Base-by-base conservation (phyloP, 805 yeast species). In the Cyberlindnera xishuangbannaensis region DNA sequence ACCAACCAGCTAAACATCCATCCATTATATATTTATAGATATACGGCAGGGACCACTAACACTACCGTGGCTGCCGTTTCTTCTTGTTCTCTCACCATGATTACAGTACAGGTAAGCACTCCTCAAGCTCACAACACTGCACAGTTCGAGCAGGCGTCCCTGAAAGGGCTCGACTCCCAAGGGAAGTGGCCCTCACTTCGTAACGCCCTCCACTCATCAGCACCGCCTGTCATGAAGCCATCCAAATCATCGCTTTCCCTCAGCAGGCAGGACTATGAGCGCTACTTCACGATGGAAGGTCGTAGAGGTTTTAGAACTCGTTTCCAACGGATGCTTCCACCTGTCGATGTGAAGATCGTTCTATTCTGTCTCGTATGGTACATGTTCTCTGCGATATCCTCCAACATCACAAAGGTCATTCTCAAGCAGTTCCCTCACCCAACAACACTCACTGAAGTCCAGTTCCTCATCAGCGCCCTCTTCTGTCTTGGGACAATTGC, bases 391-490 rank as follows among this genome's bases (percentile, higher is more conserved):
- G 88, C 94, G 8, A 58, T 88, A 7, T 82, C 95, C 3, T 81
- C 80, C 45, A 86, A 85, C 51, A 67, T 90, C 22, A 78, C 94
- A 22, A 90, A 90, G 56, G 64, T 78, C 29, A 85, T 90, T 30
- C 62, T 90, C 39, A 72, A 65, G 43, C 62, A 65, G 30, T 87
- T 80, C 58, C 71, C 71, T 28, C 83, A 77, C 55, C 96, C 98
- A 1, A 76, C 87, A n/a, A 80, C 95, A 1, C 69, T 92, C 37
- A 86, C 97, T 1, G 87, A 88, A 65, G 61, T 81, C 34, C 97
- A 92, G 62, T 90, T 90, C 51, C 49, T 81, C 19, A 64, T 85
- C 47, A 87, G 87, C 46, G 79, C 78, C 4, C 24, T 62, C 9
- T 64, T 83, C 39, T 82, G 92, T 43, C 42, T 76, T 16, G 16